phyloP scores from a whole-genome alignment of 2,329 filamentous ascomycete species.

The Alternaria tenuissima region DNA sequence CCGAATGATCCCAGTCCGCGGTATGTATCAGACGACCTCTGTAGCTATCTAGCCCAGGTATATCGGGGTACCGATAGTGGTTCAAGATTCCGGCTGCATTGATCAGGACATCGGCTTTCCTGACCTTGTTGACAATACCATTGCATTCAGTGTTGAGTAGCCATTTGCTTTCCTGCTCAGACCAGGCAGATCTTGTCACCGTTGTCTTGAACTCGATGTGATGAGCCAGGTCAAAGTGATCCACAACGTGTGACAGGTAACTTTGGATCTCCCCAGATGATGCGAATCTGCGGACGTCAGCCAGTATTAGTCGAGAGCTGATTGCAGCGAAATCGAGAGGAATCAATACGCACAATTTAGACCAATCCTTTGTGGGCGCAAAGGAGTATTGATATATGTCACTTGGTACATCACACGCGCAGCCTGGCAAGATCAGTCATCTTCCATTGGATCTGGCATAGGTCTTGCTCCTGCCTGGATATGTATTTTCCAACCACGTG shows the following conservation, averaged over 20 bases:
- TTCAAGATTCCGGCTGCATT: slow-evolving; percentile 6
- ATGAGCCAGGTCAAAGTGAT: background rate
- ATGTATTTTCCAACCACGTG: slow-evolving; percentile 53
- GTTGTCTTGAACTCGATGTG: background rate
- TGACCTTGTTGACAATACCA: background rate
- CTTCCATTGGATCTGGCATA: background rate
- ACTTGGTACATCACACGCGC: background rate
- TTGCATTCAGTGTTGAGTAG: background rate
- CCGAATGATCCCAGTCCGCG: slow-evolving; percentile 1
- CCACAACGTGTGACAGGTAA: background rate
- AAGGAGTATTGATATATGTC: background rate
- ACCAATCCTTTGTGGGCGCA: background rate
- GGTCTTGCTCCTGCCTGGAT: slow-evolving; percentile 21
- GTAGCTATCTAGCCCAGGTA: background rate
- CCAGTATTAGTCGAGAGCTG: background rate
- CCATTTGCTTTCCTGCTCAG: background rate
- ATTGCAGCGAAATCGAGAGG: background rate
- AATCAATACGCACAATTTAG: background rate
- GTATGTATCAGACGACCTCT: slow-evolving; percentile 3
- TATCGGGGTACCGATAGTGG: background rate
- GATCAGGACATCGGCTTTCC: slow-evolving; percentile 3
- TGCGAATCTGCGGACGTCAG: background rate
- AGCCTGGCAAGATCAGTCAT: background rate
- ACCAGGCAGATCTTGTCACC: background rate
- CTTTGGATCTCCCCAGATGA: background rate